Percentiles rank a stretch among this genome's conserved stretches.
phyloP scores from a whole-genome alignment of 495 filamentous ascomycete species.

The Xylaria curta region DNA sequence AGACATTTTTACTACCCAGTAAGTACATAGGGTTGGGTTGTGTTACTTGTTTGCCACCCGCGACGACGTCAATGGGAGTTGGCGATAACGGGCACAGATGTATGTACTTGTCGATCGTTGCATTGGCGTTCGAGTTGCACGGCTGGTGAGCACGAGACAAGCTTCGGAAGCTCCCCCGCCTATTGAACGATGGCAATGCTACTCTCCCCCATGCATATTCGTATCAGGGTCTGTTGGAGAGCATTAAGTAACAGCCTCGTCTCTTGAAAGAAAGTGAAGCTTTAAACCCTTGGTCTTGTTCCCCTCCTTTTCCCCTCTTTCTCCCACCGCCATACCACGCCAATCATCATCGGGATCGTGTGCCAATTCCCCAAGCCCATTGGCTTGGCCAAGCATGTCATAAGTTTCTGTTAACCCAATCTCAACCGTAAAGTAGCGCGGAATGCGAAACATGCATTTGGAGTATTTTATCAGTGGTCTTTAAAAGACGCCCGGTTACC shows the following conservation, averaged over 20 bases:
- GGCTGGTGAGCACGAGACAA: constrained; percentile 10
- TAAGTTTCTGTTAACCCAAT: constrained; percentile 2
- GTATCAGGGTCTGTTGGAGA: constrained; percentile 14
- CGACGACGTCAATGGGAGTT: neutral
- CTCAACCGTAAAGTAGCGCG: constrained; percentile 20
- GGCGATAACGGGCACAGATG: constrained; percentile 18
- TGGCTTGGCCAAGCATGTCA: constrained; percentile 8
- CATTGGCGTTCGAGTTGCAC: constrained; percentile 9
- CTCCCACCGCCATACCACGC: neutral
- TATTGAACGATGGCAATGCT: neutral
- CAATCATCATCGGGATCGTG: neutral
- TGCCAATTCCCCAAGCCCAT: constrained; percentile 13
- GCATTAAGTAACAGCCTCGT: constrained; percentile 10
- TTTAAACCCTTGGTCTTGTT: constrained; percentile 10
- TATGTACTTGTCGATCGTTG: constrained; percentile 25
- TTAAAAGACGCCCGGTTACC: neutral
- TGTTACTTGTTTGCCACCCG: constrained; percentile 1
- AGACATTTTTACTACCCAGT: neutral
- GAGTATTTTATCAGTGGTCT: constrained; percentile 7
- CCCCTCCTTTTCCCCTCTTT: neutral
- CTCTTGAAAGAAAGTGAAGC: constrained; percentile 16
- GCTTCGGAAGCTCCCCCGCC: constrained; percentile 11
- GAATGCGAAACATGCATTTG: constrained; percentile 23
- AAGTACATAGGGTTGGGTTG: constrained; percentile 13
- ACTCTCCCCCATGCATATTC: constrained; percentile 15